Base-by-base conservation (phyloP, 495 filamentous ascomycete species). In the Penicillium longicatenatum region DNA sequence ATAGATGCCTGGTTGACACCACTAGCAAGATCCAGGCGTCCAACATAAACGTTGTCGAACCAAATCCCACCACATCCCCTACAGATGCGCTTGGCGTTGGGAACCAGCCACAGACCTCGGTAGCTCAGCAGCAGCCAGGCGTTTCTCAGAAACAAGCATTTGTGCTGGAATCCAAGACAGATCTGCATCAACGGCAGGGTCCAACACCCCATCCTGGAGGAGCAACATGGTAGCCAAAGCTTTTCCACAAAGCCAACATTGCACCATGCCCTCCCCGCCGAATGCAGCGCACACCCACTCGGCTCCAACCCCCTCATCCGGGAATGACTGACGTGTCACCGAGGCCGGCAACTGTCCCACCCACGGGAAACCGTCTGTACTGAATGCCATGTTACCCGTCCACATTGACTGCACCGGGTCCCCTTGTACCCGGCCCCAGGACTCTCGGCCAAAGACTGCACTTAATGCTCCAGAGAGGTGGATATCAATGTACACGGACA, bases 311-410 rank as follows among this genome's bases (percentile, higher is more conserved):
- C 49, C 33, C 8, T 56, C 53, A 55, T 22, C 54, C 55, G 44
- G 62, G 62, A 43, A 75, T 71, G 58, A 2, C 0, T 58, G 76
- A 63, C 21, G 69, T 70, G 65, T 71, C 14, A 78, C 57, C 4
- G 71, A 68, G 0, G 78, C 24, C 86, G 84, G 21, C 68, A 70
- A 0, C 84, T 85, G 17, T 89, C 89, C 85, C 80, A 93, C 87
- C 84, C 86, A 92, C 0, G 91, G 88, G 20, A 82, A 70, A 0
- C 80, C 74, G 64, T 94, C 91, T 0, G 85, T 71, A 29, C 78
- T 85, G 67, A 87, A 93, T 0, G 86, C 90, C 91, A 93, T 94
- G 54, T 90, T 88, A 0, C 91, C 91, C 0, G 86, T 89, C 91
- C 91, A 96, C 66, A 90, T 81, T 57, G 77, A 76, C 35, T 78